Evolutionary conservation across 1,284 basidiomycete genomes (phyloP).

Genomic region (Nidula niveotomentosa): DNA sequence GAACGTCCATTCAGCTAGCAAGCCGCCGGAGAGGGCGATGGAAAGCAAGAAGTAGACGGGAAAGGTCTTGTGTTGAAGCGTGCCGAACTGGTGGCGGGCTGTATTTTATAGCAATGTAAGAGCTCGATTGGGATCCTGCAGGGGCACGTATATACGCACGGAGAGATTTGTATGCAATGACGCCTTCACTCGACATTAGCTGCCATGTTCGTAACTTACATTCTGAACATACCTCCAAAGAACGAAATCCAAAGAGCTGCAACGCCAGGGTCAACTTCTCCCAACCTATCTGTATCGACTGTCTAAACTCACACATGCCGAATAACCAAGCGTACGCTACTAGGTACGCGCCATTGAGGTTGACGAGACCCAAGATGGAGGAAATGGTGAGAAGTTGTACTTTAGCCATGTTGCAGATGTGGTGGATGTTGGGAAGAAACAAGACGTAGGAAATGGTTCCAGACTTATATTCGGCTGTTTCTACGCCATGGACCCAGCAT

Average conservation of each 20-base stretch:
- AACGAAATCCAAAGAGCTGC: slow-evolving; percentile 69
- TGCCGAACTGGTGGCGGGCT: slow-evolving; percentile 76
- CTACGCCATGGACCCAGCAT: too few relatives aligned
- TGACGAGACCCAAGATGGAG: slow-evolving; percentile 39
- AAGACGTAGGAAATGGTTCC: neutral
- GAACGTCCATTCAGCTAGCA: slow-evolving; percentile 64
- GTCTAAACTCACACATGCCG: slow-evolving; percentile 71
- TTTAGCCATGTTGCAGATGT: too few relatives aligned
- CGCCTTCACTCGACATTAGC: slow-evolving; percentile 31
- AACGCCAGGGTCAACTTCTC: too few relatives aligned
- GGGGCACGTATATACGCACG: slow-evolving; percentile 52
- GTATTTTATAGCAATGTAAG: too few relatives aligned
- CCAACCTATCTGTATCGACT: too few relatives aligned
- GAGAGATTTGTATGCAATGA: slow-evolving; percentile 58
- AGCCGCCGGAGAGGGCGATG: slow-evolving; percentile 49
- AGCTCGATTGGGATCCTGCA: too few relatives aligned
- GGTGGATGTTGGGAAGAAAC: neutral
- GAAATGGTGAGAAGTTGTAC: slow-evolving; percentile 36
- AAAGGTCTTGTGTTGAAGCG: slow-evolving; percentile 73
- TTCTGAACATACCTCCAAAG: slow-evolving; percentile 51
- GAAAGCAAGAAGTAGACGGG: slow-evolving; percentile 75
- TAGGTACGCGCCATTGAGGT: slow-evolving; percentile 49
- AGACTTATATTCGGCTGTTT: neutral
- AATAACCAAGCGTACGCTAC: slow-evolving; percentile 61
- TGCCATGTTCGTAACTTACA: neutral